Base-by-base conservation (phyloP, 2,329 filamentous ascomycete species). In the Xylaria sp. region DNA sequence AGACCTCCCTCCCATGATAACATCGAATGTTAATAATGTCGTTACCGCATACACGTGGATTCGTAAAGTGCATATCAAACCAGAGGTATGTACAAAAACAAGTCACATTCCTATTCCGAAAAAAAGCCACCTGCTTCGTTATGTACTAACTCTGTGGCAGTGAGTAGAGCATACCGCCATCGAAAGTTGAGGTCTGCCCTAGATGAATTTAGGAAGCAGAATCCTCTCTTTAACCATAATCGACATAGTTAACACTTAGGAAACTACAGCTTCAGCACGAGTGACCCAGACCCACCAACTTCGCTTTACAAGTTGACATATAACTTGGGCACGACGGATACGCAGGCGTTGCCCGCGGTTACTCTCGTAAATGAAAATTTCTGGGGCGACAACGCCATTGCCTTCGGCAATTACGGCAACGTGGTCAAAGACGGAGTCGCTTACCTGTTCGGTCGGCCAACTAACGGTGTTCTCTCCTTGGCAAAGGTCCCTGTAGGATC, bases 31-130 rank as follows among this genome's bases (percentile, higher is more conserved):
- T 4, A 67, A 67, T 25, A 70, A 60, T 32, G 60, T 64, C 12
- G 68, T 67, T 18, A 71, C 68, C 10, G 63, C 67, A n/a, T 74
- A 75, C 48, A 73, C 73, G 9, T 76, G 74, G 73, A 74, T 75
- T 60, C 55, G 46, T 28, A 70, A 76, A 53, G 9, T 20, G 3
- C 72, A 74, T 56, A 72, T 76, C 12, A 61, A 63, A 2, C 9
- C 36, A 39, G 66, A 68, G 67, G 67, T 70, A 56, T 39, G 67
- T 45, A 34, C n/a, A 15, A 25, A 12, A 41, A 45, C 6, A 36
- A 34, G 7, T 23, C 3, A 52, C 2, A n/a, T 32, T n/a, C n/a
- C 18, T 15, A 1, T 9, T 53, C n/a, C 3, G 52, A 15, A 12
- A n/a, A n/a, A 36, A 55, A n/a, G n/a, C 20, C 15, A 57, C 23